Percentiles rank a stretch among this genome's conserved stretches.
Conservation (phyloP, 352 stramenopile species). For the Albugo candida region DNA sequence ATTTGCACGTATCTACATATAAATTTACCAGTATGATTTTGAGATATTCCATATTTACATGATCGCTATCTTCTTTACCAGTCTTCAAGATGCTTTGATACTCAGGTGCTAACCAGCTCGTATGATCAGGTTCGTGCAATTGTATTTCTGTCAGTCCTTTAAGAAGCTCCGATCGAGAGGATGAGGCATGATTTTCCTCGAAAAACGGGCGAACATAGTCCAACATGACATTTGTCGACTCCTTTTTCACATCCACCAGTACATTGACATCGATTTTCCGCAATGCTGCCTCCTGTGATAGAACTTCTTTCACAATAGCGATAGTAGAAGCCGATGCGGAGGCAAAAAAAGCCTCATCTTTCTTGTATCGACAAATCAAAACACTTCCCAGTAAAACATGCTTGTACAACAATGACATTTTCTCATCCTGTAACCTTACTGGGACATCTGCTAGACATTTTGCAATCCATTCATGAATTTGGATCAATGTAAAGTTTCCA, state of each 20-base stretch:
- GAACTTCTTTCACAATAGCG: slow-evolving; percentile 69
- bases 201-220: slow-evolving; percentile 37
- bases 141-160: slow-evolving; percentile 71
- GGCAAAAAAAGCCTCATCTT: slow-evolving; percentile 46
- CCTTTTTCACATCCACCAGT: slow-evolving; percentile 60
- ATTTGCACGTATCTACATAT: slow-evolving; percentile 74
- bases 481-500: slow-evolving; percentile 54
- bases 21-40: slow-evolving; percentile 62
- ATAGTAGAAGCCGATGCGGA: slow-evolving; percentile 68
- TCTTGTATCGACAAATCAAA: slow-evolving; percentile 55
- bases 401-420: slow-evolving; percentile 52
- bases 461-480: slow-evolving; percentile 75
- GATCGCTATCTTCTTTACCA: slow-evolving; percentile 42
- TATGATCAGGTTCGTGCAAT: slow-evolving; percentile 54
- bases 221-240: slow-evolving; percentile 52
- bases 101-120: slow-evolving; percentile 55
- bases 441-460: slow-evolving; percentile 64
- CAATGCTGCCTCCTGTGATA: slow-evolving; percentile 65
- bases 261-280: slow-evolving; percentile 65
- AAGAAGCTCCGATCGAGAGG: slow-evolving; percentile 62
- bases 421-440: slow-evolving; percentile 38
- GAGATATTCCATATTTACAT: slow-evolving; percentile 59
- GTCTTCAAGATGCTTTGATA: slow-evolving; percentile 50
- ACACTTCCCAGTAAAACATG: slow-evolving; percentile 57
- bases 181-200: slow-evolving; percentile 44